Evolutionary conservation across 345 rosid species (phyloP).

Genomic region (Nephelium lappaceum): DNA sequence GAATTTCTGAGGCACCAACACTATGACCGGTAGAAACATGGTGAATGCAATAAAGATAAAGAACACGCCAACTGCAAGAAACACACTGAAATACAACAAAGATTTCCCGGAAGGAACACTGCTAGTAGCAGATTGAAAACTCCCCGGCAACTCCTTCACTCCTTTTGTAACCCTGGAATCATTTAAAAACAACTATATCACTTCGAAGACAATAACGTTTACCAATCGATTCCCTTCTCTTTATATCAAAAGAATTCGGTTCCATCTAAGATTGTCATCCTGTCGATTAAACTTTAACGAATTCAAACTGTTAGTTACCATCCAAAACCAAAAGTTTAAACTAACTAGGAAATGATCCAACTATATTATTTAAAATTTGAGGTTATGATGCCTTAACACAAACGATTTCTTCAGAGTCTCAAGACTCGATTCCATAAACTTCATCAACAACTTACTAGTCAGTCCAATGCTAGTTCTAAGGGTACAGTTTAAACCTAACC

Average conservation of each 20-base stretch:
- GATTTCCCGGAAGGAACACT: conserved; percentile 64
- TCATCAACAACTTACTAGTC: neutral
- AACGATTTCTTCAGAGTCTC: too few species aligned
- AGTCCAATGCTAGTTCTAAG: neutral
- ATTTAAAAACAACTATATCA: neutral
- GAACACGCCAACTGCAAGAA: conserved; percentile 65
- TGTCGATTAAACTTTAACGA: neutral
- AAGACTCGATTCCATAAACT: too few species aligned
- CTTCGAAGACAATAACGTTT: neutral
- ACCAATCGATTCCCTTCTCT: too few species aligned
- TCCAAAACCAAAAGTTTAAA: neutral
- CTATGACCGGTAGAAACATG: conserved; percentile 76
- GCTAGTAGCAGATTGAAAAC: conserved; percentile 54
- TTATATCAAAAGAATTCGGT: neutral
- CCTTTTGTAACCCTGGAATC: conserved; percentile 57
- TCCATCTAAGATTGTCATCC: neutral
- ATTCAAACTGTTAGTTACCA: neutral
- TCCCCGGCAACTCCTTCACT: conserved; percentile 59
- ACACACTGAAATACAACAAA: conserved; percentile 53
- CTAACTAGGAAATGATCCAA: too few species aligned
- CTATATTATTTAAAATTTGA: too few species aligned
- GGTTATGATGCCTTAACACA: too few species aligned
- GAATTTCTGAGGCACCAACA: conserved; percentile 74
- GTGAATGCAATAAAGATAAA: conserved; percentile 61
- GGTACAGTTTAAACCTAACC: neutral